Percentiles rank a stretch among this genome's conserved stretches.
phyloP scores from a whole-genome alignment of 768 basidiomycete species.

The Cystofilobasidium capitatum region DNA sequence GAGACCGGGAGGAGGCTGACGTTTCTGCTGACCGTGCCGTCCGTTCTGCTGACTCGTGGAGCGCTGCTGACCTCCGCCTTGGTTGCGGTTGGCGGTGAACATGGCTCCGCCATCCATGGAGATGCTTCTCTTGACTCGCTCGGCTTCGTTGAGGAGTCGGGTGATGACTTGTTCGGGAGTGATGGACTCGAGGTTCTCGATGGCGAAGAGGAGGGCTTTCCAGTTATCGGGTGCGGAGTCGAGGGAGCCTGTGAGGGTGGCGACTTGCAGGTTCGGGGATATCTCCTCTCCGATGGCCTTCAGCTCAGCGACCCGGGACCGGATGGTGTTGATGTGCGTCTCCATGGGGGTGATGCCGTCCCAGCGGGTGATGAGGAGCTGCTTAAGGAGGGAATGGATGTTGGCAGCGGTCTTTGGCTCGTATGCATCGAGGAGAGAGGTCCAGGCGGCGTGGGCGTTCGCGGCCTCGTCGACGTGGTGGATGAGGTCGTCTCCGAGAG shows the following conservation, averaged over 20 bases:
- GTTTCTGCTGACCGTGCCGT: too few relatives aligned
- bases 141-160: neutral
- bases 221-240: neutral
- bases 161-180: neutral
- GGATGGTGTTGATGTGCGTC: neutral
- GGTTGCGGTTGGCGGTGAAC: too few relatives aligned
- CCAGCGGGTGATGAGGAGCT: neutral
- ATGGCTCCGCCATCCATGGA: neutral
- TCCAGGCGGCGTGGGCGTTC: neutral
- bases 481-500: too few relatives aligned
- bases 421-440: neutral
- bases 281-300: neutral
- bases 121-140: neutral
- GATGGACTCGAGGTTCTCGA: neutral
- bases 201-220: neutral
- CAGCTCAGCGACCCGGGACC: neutral
- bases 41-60: too few relatives aligned
- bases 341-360: neutral
- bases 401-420: neutral
- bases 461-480: neutral
- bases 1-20: too few relatives aligned
- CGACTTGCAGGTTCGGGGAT: neutral
- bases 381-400: neutral
- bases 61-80: too few relatives aligned
- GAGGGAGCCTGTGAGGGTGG: neutral